phyloP scores from a whole-genome alignment of 208 protist genomes.

The Wallacemonas sp. region DNA sequence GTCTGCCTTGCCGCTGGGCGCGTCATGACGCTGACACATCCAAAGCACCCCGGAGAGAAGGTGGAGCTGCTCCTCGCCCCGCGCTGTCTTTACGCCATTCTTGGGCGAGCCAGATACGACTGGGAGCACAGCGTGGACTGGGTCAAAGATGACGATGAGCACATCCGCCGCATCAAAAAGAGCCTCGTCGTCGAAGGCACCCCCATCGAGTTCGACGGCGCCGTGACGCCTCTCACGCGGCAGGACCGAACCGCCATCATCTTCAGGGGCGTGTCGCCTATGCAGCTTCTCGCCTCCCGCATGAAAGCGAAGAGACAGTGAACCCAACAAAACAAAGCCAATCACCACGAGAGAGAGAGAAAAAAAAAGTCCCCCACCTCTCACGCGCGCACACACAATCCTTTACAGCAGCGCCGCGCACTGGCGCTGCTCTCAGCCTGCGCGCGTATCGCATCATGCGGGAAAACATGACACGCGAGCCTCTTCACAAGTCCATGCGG shows the following conservation, averaged over 20 bases:
- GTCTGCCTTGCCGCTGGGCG: constrained; percentile 60
- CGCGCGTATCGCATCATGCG: too few relatives aligned
- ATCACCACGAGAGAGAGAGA: not conserved
- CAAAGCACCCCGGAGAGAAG: constrained; percentile 48
- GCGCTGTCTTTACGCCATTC: constrained; percentile 67
- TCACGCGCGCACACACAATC: too few relatives aligned
- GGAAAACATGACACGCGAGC: too few relatives aligned
- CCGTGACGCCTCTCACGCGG: constrained; percentile 41
- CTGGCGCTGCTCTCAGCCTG: too few relatives aligned
- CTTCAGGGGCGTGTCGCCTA: constrained; percentile 76
- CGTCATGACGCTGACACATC: constrained; percentile 84
- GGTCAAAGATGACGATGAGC: constrained; percentile 70
- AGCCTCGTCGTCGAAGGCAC: constrained; percentile 55
- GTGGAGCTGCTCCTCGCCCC: constrained; percentile 80
- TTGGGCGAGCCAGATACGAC: constrained; percentile 74
- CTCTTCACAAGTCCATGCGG: too few relatives aligned
- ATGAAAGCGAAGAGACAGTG: constrained; percentile 13
- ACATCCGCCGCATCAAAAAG: constrained; percentile 56
- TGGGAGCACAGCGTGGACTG: constrained; percentile 88
- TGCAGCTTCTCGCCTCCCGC: constrained; percentile 58
- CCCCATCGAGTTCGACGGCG: constrained; percentile 64
- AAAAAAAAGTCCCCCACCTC: constrained; percentile 9
- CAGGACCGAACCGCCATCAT: constrained; percentile 74
- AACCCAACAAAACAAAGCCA: not conserved
- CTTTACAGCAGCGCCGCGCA: too few relatives aligned